These are phyloP conservation scores for Phytophthora tentaculata DNA, from an alignment of 352 stramenopile genomes.

Conservation along the genomic window DNA sequence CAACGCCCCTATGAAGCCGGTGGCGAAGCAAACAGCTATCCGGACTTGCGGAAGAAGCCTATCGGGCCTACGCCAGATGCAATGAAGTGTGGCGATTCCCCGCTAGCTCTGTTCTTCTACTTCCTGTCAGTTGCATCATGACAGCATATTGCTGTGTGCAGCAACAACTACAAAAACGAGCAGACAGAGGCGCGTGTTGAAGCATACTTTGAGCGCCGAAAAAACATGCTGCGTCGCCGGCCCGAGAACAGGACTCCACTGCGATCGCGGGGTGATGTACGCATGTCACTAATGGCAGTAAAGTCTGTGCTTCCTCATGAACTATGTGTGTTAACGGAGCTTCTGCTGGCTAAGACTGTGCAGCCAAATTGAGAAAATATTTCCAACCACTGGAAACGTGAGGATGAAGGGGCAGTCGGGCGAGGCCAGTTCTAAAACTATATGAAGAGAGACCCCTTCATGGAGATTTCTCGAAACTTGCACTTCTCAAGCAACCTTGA, in stretches of 20 bases:
- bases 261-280: not conserved
- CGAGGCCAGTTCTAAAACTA: not conserved
- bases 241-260: not conserved
- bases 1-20: no score
- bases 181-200: slow-evolving; percentile 1
- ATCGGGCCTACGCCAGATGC: no score
- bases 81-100: no score
- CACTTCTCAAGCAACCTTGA: not conserved
- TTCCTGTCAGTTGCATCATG: no score
- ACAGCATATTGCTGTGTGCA: not conserved
- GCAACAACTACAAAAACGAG: slow-evolving; percentile 11
- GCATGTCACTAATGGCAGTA: slow-evolving; percentile 2
- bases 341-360: not conserved
- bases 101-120: no score
- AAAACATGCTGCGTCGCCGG: not conserved
- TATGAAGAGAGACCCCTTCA: no score
- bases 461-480: no score
- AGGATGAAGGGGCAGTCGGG: not conserved
- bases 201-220: slow-evolving; percentile 1
- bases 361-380: not conserved
- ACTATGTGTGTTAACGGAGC: not conserved
- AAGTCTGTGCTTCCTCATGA: not conserved
- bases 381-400: not conserved
- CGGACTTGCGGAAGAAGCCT: no score
- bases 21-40: no score